These are phyloP conservation scores for Wallacemonas sp. DNA, from an alignment of 208 protist species.

Conservation along the genomic window DNA sequence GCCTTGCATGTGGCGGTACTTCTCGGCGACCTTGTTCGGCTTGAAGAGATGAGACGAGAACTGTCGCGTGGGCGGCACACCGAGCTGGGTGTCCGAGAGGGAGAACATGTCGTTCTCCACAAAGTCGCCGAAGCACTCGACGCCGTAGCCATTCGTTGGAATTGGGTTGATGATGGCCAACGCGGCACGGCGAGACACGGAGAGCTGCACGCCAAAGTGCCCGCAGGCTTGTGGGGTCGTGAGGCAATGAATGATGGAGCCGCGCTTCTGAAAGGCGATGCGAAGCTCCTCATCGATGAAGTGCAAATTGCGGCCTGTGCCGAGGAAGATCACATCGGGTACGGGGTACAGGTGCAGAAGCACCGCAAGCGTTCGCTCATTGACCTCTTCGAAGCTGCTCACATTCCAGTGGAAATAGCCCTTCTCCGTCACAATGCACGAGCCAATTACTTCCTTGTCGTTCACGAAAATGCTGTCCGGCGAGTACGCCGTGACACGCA, in stretches of 20 bases:
- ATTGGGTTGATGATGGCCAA: slow-evolving; percentile 87
- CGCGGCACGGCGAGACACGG: slow-evolving; percentile 74
- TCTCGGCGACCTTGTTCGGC: slow-evolving; percentile 81
- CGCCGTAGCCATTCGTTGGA: slow-evolving; percentile 85
- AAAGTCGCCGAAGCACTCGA: slow-evolving; percentile 91
- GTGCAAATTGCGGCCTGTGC: slow-evolving; percentile 83
- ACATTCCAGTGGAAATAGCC: slow-evolving; percentile 89
- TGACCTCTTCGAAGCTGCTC: slow-evolving; percentile 87
- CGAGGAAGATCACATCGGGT: slow-evolving; percentile 86
- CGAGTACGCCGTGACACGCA: slow-evolving; percentile 82
- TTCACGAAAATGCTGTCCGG: slow-evolving; percentile 89
- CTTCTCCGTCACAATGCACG: slow-evolving; percentile 88
- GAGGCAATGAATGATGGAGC: slow-evolving; percentile 83
- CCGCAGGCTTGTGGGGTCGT: slow-evolving; percentile 84
- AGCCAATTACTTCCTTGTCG: slow-evolving; percentile 89
- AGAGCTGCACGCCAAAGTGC: slow-evolving; percentile 85
- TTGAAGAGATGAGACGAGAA: slow-evolving; percentile 74
- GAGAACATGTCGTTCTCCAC: slow-evolving; percentile 90
- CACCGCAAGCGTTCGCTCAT: slow-evolving; percentile 80
- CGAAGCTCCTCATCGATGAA: slow-evolving; percentile 89
- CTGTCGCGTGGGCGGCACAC: slow-evolving; percentile 74
- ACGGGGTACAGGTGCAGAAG: slow-evolving; percentile 88
- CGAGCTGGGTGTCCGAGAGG: slow-evolving; percentile 80
- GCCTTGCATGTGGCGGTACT: slow-evolving; percentile 86
- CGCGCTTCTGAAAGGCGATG: slow-evolving; percentile 86